A percentile compares a stretch with the other conserved stretches of the same genome.
Conservation (phyloP, 768 basidiomycete genomes). For the Lentinula sp. region DNA sequence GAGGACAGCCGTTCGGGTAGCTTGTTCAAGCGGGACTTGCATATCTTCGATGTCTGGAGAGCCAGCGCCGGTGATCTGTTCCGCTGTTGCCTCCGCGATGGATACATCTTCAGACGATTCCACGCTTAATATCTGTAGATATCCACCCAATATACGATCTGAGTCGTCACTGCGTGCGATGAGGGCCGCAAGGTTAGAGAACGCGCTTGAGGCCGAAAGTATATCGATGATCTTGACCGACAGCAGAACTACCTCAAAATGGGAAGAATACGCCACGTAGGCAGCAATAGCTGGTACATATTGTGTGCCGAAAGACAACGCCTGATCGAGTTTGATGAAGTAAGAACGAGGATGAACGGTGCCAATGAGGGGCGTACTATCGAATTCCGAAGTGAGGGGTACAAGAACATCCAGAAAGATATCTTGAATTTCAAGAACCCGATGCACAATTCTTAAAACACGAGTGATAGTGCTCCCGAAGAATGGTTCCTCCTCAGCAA, state of each 20-base stretch:
- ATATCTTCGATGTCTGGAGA: constrained; percentile 48
- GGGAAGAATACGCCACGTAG: constrained; percentile 64
- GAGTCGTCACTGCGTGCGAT: constrained; percentile 80
- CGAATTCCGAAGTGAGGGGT: constrained; percentile 66
- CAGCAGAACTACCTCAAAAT: constrained; percentile 70
- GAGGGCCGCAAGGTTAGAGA: constrained; percentile 70
- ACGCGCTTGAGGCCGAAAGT: constrained; percentile 61
- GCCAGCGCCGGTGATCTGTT: constrained; percentile 68
- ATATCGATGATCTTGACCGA: constrained; percentile 70
- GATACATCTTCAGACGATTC: constrained; percentile 60
- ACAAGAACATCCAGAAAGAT: constrained; percentile 86
- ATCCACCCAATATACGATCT: constrained; percentile 78
- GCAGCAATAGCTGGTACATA: constrained; percentile 80
- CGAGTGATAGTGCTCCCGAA: constrained; percentile 75
- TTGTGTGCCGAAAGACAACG: constrained; percentile 59
- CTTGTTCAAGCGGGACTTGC: constrained; percentile 50
- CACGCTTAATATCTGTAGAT: constrained; percentile 55
- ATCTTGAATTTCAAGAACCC: constrained; percentile 80
- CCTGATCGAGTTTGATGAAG: constrained; percentile 71
- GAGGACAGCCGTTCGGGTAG: constrained; percentile 70
- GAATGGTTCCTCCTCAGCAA: constrained; percentile 63
- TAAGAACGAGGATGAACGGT: constrained; percentile 57
- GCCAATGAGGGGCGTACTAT: constrained; percentile 47
- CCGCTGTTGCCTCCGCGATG: constrained; percentile 51
- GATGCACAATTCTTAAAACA: constrained; percentile 73